phyloP scores from a whole-genome alignment of 768 basidiomycete genomes.

The Dioszegia aurantiaca region DNA sequence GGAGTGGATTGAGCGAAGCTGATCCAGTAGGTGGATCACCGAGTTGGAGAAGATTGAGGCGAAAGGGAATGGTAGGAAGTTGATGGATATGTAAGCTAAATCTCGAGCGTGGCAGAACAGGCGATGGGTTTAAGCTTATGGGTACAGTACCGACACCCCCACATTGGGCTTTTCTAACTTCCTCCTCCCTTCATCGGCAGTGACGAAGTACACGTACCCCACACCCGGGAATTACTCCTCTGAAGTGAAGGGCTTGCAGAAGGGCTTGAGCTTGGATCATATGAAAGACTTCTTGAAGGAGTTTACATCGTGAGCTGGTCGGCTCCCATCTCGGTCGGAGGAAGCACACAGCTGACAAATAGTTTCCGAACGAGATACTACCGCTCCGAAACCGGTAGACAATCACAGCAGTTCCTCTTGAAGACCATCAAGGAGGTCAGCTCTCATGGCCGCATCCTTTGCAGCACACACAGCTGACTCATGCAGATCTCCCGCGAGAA shows the following conservation, averaged over 20 bases:
- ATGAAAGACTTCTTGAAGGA: constrained; percentile 43
- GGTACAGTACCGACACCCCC: constrained; percentile 78
- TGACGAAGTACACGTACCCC: constrained; percentile 45
- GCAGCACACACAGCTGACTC: background rate
- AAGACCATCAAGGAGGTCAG: constrained; percentile 48
- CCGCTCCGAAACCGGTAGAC: constrained; percentile 52
- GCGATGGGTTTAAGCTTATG: no score
- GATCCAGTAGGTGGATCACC: constrained; percentile 62
- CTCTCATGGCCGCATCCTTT: background rate
- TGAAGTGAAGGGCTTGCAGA: constrained; percentile 42
- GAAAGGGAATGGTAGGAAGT: constrained; percentile 72
- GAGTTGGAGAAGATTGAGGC: constrained; percentile 87
- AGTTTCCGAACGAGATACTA: constrained; percentile 54
- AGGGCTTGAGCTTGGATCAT: constrained; percentile 34
- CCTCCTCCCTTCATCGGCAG: constrained; percentile 33
- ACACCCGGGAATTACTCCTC: constrained; percentile 45
- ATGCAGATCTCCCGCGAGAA: constrained; percentile 23
- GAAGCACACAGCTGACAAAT: constrained; percentile 1
- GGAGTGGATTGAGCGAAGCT: background rate
- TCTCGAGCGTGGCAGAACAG: no score
- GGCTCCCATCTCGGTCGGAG: background rate
- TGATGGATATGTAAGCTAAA: constrained; percentile 70
- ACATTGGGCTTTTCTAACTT: constrained; percentile 46
- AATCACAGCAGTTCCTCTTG: constrained; percentile 52
- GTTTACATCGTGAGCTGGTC: constrained; percentile 33